Conservation (phyloP, 805 yeast species). For the Schizosaccharomyces octosporus region DNA sequence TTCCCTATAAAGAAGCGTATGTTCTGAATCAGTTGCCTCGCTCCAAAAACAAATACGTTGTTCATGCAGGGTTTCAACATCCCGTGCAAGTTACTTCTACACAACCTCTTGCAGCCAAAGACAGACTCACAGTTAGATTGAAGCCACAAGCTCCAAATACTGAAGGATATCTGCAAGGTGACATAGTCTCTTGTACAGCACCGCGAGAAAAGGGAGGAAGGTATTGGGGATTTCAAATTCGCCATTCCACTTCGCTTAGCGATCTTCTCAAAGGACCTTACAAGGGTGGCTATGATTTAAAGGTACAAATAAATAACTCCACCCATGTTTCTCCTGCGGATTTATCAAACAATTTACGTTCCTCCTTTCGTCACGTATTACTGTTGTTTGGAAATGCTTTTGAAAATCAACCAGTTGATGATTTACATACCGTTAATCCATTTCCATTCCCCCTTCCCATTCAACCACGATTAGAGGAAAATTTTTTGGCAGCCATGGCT, state of each 20-base stretch:
- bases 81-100: neutral
- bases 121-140: neutral
- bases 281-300: neutral
- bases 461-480: neutral
- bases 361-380: neutral
- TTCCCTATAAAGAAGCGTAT: slow-evolving; percentile 1
- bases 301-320: neutral
- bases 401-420: neutral
- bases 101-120: neutral
- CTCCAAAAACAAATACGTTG: neutral
- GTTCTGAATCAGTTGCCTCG: neutral
- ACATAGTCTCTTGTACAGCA: neutral
- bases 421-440: neutral
- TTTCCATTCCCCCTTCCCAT: neutral
- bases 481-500: neutral
- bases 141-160: neutral
- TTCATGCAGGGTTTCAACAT: neutral
- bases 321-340: neutral
- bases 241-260: neutral
- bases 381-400: neutral
- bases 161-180: neutral
- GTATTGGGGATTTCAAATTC: slow-evolving; percentile 2
- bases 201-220: slow-evolving; percentile 1
- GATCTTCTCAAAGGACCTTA: neutral
- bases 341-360: neutral